phyloP scores from a whole-genome alignment of 2,329 filamentous ascomycete genomes.

The Penicillium sp. region DNA sequence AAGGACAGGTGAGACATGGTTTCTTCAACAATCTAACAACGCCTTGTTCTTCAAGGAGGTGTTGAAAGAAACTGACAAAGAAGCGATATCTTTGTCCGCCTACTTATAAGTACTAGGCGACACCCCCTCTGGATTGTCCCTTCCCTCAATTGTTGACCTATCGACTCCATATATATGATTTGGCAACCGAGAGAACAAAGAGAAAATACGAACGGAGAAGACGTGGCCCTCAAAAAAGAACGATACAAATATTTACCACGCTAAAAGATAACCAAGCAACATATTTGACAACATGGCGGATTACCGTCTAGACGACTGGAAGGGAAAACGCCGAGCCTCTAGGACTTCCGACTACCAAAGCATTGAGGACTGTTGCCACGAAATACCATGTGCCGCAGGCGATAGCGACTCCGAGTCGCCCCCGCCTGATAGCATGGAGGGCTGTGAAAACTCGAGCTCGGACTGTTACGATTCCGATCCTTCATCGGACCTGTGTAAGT shows the following conservation, averaged over 20 bases:
- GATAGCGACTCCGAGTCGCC: background rate
- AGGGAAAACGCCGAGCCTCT: background rate
- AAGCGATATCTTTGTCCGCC: background rate
- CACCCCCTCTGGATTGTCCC: background rate
- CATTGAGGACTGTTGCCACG: no score
- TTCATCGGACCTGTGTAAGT: no score
- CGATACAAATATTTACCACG: background rate
- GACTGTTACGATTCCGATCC: background rate
- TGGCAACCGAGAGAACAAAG: background rate
- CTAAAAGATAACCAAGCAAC: background rate
- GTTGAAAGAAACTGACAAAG: background rate
- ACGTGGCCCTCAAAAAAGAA: background rate
- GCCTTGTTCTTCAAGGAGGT: background rate
- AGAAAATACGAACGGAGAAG: background rate
- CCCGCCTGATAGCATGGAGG: background rate
- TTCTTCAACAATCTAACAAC: background rate
- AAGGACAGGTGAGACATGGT: background rate
- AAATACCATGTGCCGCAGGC: no score
- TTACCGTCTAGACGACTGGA: background rate
- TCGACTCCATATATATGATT: background rate
- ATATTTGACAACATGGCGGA: background rate
- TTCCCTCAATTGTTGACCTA: background rate
- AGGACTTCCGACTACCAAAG: background rate
- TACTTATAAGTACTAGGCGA: background rate
- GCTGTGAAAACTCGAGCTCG: background rate